These are phyloP conservation scores for Exsudoporus frostii DNA, from an alignment of 768 basidiomycete genomes.

Conservation along the genomic window DNA sequence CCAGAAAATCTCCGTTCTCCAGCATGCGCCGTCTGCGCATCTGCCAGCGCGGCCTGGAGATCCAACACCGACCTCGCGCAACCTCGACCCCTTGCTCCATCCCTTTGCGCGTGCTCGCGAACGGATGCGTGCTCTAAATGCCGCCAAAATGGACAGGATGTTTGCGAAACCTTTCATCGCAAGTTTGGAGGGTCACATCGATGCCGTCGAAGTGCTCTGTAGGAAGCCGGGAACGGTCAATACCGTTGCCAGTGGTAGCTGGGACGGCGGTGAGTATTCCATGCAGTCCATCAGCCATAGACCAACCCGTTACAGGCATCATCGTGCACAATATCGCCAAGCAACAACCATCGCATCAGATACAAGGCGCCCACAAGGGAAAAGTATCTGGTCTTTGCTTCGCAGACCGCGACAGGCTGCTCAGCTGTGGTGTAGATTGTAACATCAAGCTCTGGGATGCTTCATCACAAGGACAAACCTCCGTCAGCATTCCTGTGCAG, in stretches of 20 bases:
- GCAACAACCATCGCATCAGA: constrained; percentile 48
- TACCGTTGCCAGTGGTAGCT: constrained; percentile 86
- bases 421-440: constrained; percentile 82
- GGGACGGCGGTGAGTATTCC: constrained; percentile 81
- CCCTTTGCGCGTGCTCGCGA: constrained; percentile 92
- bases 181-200: constrained; percentile 86
- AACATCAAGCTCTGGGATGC: constrained; percentile 81
- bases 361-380: constrained; percentile 76
- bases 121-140: constrained; percentile 89
- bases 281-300: background rate
- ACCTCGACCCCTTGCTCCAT: constrained; percentile 92
- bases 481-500: constrained; percentile 31
- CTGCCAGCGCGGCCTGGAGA: constrained; percentile 75
- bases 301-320: constrained; percentile 50
- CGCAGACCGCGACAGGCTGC: constrained; percentile 54
- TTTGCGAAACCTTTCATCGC: constrained; percentile 97
- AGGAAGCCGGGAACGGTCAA: constrained; percentile 71
- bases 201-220: constrained; percentile 86
- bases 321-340: constrained; percentile 79
- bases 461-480: constrained; percentile 34
- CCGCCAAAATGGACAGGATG: constrained; percentile 94
- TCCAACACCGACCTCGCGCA: constrained; percentile 84
- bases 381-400: constrained; percentile 84
- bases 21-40: constrained; percentile 76
- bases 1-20: constrained; percentile 84